Conservation (phyloP, 2,329 filamentous ascomycete genomes). For the Endoconidiophora laricicola region DNA sequence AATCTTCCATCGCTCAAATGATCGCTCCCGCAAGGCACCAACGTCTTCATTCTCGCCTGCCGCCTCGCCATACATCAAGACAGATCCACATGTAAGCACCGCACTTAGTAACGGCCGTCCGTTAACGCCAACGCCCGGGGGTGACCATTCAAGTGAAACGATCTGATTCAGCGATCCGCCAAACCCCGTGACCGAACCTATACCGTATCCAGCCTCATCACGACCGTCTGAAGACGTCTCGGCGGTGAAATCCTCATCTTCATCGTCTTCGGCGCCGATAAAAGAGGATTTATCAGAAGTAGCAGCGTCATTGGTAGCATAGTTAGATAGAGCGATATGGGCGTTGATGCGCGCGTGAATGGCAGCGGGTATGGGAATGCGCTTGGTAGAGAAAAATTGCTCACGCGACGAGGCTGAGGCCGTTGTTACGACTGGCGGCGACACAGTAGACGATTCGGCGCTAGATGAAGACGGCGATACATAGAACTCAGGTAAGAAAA, state of each 20-base stretch:
- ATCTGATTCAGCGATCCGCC: constrained; percentile 38
- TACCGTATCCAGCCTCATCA: constrained; percentile 27
- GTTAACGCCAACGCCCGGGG: constrained; percentile 38
- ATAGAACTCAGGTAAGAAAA: constrained; percentile 32
- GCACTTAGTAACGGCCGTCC: constrained; percentile 33
- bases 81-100: constrained; percentile 31
- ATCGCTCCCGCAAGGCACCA: constrained; percentile 21
- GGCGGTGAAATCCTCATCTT: constrained; percentile 14
- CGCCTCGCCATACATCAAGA: constrained; percentile 35
- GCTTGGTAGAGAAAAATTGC: constrained; percentile 13
- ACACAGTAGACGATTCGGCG: neutral
- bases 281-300: neutral
- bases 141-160: constrained; percentile 39
- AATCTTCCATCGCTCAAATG: constrained; percentile 34
- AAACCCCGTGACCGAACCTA: constrained; percentile 28
- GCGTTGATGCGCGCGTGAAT: constrained; percentile 10
- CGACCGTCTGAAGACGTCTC: constrained; percentile 19
- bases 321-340: neutral
- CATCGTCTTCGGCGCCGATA: constrained; percentile 13
- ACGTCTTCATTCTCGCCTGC: constrained; percentile 14
- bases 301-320: neutral
- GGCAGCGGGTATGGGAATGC: constrained; percentile 13
- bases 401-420: constrained; percentile 15
- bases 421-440: constrained; percentile 13
- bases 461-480: constrained; percentile 10